Evolutionary conservation across 148 eudicot species (phyloP), one percentile per base, ranked within the genome.

Genomic region (Camellia lanceoleosa): DNA sequence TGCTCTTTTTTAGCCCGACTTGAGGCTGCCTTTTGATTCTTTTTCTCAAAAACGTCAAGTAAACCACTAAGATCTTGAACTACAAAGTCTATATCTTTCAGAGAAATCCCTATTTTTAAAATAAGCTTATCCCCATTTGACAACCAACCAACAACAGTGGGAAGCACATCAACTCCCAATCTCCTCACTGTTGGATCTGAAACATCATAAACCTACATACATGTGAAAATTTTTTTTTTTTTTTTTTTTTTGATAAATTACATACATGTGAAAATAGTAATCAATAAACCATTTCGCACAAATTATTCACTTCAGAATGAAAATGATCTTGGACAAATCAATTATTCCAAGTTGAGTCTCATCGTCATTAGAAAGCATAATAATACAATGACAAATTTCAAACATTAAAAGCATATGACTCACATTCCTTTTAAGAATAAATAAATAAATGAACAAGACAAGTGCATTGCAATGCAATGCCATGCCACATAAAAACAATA

Each of bases 101-200:
- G 95, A n/a, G n/a, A 78, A 51, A 92, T 88, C 69, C 98, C 99
- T n/a, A 87, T 84, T 84, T 88, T 89, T 44, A 95, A 66, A 60
- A 91, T 80, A 71, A 88, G 91, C 74, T 87, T 91, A 73, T 93
- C 95, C 68, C 98, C 97, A 81, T 93, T 93, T 73, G 95, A 83
- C 68, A 91, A 80, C 99, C 95, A 95, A 68, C 97, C 97, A 71
- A 95, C 90, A 52, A 95, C 80, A 72, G 98, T 97, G n/a, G 99
- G 99, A 83, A 95, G 92, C 5, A 87, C 87, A 80, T 85, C 89
- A 38, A 92, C 87, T 56, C 98, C 98, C 69, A 94, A 78, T 58
- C 75, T 86, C 74, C 86, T 89, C 73, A 89, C 87, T 15, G 71
- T 81, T 16, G 90, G 88, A 88, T 95, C 93, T 73, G 92, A 83